These are phyloP conservation scores for Babesia caballi DNA, from an alignment of 169 alveolate species.

Conservation along the genomic window DNA sequence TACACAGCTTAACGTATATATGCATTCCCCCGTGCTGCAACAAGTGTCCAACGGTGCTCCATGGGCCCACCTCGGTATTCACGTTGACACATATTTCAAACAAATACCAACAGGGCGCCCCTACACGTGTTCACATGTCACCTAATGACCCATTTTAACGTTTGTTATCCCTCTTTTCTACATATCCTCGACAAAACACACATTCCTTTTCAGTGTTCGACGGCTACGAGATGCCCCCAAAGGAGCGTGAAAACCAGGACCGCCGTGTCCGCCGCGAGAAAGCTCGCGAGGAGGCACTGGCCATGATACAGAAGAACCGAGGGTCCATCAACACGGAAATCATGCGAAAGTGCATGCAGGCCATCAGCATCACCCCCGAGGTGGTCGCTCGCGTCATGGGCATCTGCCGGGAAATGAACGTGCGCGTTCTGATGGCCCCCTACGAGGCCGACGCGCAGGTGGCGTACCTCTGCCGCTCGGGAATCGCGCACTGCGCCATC, in stretches of 20 bases:
- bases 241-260: slow-evolving; percentile 66
- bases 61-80: no score
- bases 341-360: slow-evolving; percentile 74
- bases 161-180: no score
- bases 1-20: no score
- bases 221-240: slow-evolving; percentile 81
- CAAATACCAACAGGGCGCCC: no score
- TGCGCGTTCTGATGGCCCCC: slow-evolving; percentile 94
- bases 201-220: slow-evolving; percentile 73
- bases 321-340: slow-evolving; percentile 60
- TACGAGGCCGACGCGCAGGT: slow-evolving; percentile 98
- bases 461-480: slow-evolving; percentile 90
- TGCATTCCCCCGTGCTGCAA: no score
- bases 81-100: no score
- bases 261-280: slow-evolving; percentile 73
- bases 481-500: slow-evolving; percentile 82
- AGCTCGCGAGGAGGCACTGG: slow-evolving; percentile 73
- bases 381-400: slow-evolving; percentile 65
- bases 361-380: slow-evolving; percentile 74
- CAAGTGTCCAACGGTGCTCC: no score
- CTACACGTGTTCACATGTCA: no score
- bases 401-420: slow-evolving; percentile 61
- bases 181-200: no score
- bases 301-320: slow-evolving; percentile 56
- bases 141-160: no score